Conservation (phyloP, 305 asterid genomes). For the Fraxinus angustifolia region DNA sequence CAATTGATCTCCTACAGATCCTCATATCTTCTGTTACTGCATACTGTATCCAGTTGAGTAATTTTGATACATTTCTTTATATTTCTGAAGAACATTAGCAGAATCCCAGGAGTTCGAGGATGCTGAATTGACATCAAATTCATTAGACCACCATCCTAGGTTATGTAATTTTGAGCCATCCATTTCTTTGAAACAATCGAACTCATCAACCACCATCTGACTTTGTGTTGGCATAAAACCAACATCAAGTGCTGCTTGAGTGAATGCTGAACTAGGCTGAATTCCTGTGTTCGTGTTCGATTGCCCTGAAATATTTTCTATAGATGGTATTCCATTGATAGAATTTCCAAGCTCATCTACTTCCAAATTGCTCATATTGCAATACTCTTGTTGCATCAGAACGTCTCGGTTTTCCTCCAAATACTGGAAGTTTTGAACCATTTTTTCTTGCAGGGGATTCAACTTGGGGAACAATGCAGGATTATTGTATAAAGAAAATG, state of each 20-base stretch:
- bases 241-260: slow-evolving; percentile 51
- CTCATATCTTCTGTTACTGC: slow-evolving; percentile 14
- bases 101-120: slow-evolving; percentile 54
- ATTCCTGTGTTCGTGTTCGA: neutral
- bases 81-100: slow-evolving; percentile 34
- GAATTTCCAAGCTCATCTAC: neutral
- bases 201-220: slow-evolving; percentile 24
- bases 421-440: slow-evolving; percentile 42
- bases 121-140: slow-evolving; percentile 37
- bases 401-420: slow-evolving; percentile 21
- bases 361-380: slow-evolving; percentile 19
- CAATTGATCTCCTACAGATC: slow-evolving; percentile 1
- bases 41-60: slow-evolving; percentile 39
- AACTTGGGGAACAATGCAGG: slow-evolving; percentile 54
- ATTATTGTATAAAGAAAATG: slow-evolving; percentile 43
- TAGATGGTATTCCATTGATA: neutral
- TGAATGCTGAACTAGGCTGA: slow-evolving; percentile 28
- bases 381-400: slow-evolving; percentile 27
- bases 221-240: slow-evolving; percentile 11
- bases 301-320: slow-evolving; percentile 8
- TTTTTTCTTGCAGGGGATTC: slow-evolving; percentile 45
- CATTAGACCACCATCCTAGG: slow-evolving; percentile 57
- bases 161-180: neutral
- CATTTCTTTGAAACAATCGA: slow-evolving; percentile 34
- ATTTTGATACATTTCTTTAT: slow-evolving; percentile 42